Percentiles rank a stretch among this genome's conserved stretches.
Evolutionary conservation across 2,329 filamentous ascomycete genomes (phyloP).

Genomic region (Passalora sequoiae): DNA sequence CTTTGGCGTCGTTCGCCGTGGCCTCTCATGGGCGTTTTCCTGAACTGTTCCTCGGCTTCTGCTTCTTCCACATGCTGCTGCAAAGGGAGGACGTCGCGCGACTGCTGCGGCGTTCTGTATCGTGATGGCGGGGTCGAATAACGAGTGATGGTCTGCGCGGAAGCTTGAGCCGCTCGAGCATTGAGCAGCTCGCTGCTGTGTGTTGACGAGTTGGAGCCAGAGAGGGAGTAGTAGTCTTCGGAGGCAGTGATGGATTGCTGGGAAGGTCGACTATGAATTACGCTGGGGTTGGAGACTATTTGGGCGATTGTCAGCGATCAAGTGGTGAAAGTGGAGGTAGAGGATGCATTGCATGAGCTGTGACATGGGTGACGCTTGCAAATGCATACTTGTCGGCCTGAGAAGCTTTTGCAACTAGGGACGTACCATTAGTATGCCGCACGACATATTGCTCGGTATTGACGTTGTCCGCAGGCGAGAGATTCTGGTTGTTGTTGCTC

Average conservation of each 20-base stretch:
- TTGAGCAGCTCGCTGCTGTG: constrained; percentile 30
- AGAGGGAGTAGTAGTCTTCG: constrained; percentile 49
- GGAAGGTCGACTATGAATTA: constrained; percentile 34
- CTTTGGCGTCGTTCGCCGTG: constrained; percentile 28
- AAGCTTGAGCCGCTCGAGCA: constrained; percentile 26
- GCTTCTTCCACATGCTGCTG: constrained; percentile 17
- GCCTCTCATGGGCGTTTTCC: constrained; percentile 33
- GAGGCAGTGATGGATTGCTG: constrained; percentile 46
- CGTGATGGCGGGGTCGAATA: constrained; percentile 33
- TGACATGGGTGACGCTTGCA: constrained; percentile 5
- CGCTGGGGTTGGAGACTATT: constrained; percentile 29
- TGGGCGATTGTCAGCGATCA: constrained; percentile 2
- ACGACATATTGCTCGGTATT: constrained; percentile 5
- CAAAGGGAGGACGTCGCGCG: constrained; percentile 15
- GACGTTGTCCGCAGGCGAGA: too few species aligned
- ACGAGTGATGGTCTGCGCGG: constrained; percentile 27
- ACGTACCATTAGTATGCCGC: constrained; percentile 22
- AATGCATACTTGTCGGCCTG: constrained; percentile 3
- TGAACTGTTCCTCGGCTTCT: constrained; percentile 19
- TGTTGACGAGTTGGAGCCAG: constrained; percentile 38
- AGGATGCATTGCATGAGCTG: constrained; percentile 8
- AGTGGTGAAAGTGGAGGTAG: background rate
- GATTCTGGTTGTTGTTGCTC: background rate
- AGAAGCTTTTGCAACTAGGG: background rate
- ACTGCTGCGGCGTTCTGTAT: constrained; percentile 33